phyloP scores from a whole-genome alignment of 768 basidiomycete genomes.

The Hygrocybe punicea region DNA sequence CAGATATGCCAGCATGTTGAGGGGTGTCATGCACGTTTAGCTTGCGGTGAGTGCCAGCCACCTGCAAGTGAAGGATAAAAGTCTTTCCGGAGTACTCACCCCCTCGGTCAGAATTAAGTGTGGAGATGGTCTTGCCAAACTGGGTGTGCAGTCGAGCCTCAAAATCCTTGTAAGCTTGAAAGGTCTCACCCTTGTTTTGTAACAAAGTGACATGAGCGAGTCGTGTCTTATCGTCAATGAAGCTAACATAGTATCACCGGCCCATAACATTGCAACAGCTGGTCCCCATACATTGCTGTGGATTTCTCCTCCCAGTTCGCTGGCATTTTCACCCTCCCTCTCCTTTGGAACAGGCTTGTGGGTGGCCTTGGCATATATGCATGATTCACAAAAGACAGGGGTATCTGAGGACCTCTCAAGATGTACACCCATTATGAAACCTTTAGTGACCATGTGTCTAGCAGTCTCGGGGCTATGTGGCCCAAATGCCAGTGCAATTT shows the following conservation, averaged over 20 bases:
- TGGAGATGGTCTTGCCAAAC: too few relatives aligned
- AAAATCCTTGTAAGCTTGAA: too few relatives aligned
- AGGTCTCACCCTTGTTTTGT: too few relatives aligned
- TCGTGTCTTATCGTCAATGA: too few relatives aligned
- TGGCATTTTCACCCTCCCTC: conserved; percentile 24
- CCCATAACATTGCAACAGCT: conserved; percentile 18
- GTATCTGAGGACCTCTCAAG: conserved; percentile 17
- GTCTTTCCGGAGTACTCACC: background rate
- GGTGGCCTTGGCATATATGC: conserved; percentile 42
- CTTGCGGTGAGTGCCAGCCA: conserved; percentile 28
- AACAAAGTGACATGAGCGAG: too few relatives aligned
- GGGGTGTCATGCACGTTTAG: conserved; percentile 35
- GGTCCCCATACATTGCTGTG: conserved; percentile 48
- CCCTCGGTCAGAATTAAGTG: too few relatives aligned
- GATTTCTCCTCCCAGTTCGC: conserved; percentile 34
- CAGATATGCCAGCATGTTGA: conserved; percentile 31
- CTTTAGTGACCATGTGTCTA: conserved; percentile 23
- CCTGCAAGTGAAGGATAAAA: conserved; percentile 23
- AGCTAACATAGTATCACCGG: too few relatives aligned
- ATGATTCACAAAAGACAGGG: conserved; percentile 39
- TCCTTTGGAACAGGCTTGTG: conserved; percentile 33
- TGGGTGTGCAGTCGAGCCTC: too few relatives aligned
- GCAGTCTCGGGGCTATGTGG: conserved; percentile 31
- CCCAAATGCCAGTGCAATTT: conserved; percentile 34
- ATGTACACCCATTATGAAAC: conserved; percentile 29